A percentile compares a stretch with the other conserved stretches of the same genome.
Evolutionary conservation across 257 asterid genomes (phyloP).

Genomic region (Schizonepeta tenuifolia): DNA sequence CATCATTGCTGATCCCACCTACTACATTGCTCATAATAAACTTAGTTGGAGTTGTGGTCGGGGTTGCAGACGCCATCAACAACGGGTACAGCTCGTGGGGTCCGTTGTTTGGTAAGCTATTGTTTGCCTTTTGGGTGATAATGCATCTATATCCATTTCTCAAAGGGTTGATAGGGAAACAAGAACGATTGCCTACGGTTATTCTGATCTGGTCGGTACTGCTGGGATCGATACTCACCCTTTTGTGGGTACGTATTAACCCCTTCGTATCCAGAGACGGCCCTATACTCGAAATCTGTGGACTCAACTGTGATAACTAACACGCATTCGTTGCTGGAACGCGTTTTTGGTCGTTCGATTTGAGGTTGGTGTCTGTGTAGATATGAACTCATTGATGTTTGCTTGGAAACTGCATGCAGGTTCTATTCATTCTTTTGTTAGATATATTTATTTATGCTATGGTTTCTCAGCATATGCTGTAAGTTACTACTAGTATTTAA

Average conservation of each 20-base stretch:
- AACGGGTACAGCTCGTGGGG: slow-evolving; percentile 94
- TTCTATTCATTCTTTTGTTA: slow-evolving; percentile 40
- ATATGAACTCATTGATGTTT: slow-evolving; percentile 22
- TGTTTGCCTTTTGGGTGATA: slow-evolving; percentile 82
- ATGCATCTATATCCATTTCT: slow-evolving; percentile 87
- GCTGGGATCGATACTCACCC: slow-evolving; percentile 67
- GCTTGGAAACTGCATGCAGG: slow-evolving; percentile 32
- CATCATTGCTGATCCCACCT: slow-evolving; percentile 71
- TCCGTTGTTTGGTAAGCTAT: slow-evolving; percentile 69
- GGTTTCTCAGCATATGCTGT: slow-evolving; percentile 16
- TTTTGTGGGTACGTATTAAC: slow-evolving; percentile 79
- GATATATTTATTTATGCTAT: slow-evolving; percentile 16
- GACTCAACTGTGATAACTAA: slow-evolving; percentile 68
- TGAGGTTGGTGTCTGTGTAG: slow-evolving; percentile 20
- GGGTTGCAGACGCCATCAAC: slow-evolving; percentile 73
- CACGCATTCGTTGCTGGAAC: background rate
- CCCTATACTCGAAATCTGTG: slow-evolving; percentile 74
- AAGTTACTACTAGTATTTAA: slow-evolving; percentile 26
- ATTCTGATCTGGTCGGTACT: slow-evolving; percentile 85
- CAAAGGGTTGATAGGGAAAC: slow-evolving; percentile 74
- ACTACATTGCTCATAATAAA: slow-evolving; percentile 68
- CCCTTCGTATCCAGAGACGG: slow-evolving; percentile 88
- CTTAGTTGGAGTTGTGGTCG: slow-evolving; percentile 69
- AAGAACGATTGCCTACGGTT: slow-evolving; percentile 70
- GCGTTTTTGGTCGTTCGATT: background rate